Evolutionary conservation across 805 yeast genomes (phyloP).

Genomic region (Suhomyces faveliae): DNA sequence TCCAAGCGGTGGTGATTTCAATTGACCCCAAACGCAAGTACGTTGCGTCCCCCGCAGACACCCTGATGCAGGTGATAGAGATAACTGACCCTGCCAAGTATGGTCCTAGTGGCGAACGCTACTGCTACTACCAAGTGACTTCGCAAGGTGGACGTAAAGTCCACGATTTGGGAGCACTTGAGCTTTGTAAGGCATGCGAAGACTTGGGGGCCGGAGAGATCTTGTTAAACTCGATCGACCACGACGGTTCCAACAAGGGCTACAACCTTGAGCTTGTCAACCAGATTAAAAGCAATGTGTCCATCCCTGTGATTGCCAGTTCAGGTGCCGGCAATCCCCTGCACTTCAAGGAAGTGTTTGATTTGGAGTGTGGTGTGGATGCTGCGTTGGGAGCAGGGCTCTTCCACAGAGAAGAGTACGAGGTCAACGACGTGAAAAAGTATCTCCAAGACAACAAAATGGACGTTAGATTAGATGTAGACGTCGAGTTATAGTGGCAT

Average conservation of each 20-base stretch:
- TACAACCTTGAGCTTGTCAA: slow-evolving; percentile 82
- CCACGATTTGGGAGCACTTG: slow-evolving; percentile 85
- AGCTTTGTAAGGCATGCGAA: slow-evolving; percentile 85
- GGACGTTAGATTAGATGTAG: slow-evolving; percentile 67
- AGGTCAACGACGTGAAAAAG: slow-evolving; percentile 78
- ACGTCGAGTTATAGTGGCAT: slow-evolving; percentile 18
- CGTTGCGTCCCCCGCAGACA: slow-evolving; percentile 57
- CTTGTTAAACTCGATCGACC: slow-evolving; percentile 89
- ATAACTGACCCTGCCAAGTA: slow-evolving; percentile 47
- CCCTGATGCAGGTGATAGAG: slow-evolving; percentile 61
- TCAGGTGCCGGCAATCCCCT: slow-evolving; percentile 95
- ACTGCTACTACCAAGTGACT: slow-evolving; percentile 93
- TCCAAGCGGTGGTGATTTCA: slow-evolving; percentile 95
- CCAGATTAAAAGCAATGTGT: slow-evolving; percentile 72
- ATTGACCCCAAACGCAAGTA: slow-evolving; percentile 95
- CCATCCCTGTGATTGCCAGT: slow-evolving; percentile 94
- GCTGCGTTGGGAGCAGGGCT: slow-evolving; percentile 99
- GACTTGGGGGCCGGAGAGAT: slow-evolving; percentile 96
- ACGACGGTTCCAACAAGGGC: slow-evolving; percentile 95
- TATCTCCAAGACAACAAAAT: slow-evolving; percentile 52
- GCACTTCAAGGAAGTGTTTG: slow-evolving; percentile 87
- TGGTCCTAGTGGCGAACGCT: slow-evolving; percentile 88
- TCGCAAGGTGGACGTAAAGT: slow-evolving; percentile 93
- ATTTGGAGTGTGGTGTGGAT: slow-evolving; percentile 71
- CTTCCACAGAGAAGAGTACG: slow-evolving; percentile 94